These are phyloP conservation scores for Amylostereum chailletii DNA, from an alignment of 1,284 basidiomycete genomes.

Conservation along the genomic window DNA sequence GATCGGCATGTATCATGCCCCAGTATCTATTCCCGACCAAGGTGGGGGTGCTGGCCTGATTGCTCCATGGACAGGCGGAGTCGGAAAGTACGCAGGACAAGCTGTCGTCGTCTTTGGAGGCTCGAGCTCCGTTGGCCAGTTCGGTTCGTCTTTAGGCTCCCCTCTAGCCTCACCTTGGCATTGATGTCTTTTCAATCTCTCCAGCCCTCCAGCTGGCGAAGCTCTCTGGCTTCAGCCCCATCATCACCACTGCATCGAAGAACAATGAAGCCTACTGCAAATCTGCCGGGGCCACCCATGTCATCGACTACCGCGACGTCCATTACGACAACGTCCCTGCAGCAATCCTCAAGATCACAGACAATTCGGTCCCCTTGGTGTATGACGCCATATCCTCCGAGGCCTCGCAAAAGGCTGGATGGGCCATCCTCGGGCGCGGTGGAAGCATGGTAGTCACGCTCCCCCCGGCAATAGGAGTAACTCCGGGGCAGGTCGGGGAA, in stretches of 20 bases:
- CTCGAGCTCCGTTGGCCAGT: slow-evolving; percentile 23
- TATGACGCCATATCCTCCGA: background rate
- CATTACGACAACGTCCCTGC: background rate
- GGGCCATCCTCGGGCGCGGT: background rate
- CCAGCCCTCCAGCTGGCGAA: background rate
- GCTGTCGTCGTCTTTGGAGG: slow-evolving; percentile 27
- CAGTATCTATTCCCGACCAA: background rate
- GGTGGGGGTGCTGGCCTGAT: slow-evolving; percentile 9
- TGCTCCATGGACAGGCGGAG: slow-evolving; percentile 17
- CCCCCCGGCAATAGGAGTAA: background rate
- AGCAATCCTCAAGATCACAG: background rate
- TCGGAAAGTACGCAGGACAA: slow-evolving; percentile 21
- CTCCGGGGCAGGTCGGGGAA: background rate
- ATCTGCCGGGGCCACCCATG: slow-evolving; percentile 25
- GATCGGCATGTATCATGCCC: slow-evolving; percentile 5
- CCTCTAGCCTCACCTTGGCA: no score
- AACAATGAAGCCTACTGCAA: slow-evolving; percentile 22
- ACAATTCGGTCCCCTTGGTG: background rate
- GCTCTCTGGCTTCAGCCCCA: slow-evolving; percentile 24
- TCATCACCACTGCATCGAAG: slow-evolving; percentile 25
- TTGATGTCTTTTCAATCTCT: background rate
- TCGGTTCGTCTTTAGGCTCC: slow-evolving; percentile 10
- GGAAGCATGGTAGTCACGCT: background rate
- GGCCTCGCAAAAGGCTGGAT: background rate
- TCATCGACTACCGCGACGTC: slow-evolving; percentile 19